Evolutionary conservation across 2,329 filamentous ascomycete species (phyloP), one percentile per base, ranked within the genome.

Genomic region (Fusarium newnesense): DNA sequence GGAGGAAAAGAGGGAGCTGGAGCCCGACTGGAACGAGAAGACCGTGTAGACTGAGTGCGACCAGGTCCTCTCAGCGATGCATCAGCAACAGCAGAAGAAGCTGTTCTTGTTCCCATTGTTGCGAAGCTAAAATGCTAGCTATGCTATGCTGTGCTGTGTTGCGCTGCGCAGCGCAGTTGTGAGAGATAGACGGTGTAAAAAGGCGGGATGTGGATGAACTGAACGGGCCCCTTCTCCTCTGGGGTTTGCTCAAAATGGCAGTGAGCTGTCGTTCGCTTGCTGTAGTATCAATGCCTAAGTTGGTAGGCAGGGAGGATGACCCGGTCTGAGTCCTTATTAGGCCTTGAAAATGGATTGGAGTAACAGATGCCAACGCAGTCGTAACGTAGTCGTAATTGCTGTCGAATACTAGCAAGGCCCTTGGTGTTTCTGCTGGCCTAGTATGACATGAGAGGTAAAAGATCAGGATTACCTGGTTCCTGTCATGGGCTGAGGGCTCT

Each of bases 1-100:
- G 67, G 69, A 67, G 70, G 73, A 68, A 63, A 65, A 67, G 67
- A 69, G 52, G 69, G 66, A 72, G 63, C 68, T 62, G 67, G 72
- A 70, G 68, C 74, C 49, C 72, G 65, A 56, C 59, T 62, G 49
- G 72, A 80, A 69, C 79, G 76, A 72, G 77, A 75, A 67, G 80
- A 78, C 71, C 80, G 79, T 72, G 78, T 80, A 67, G 81, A 82
- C 74, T 78, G 80, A 67, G 79, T 80, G 70, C 81, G 80, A 72
- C 79, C 76, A 72, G 79, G 81, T 70, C 76, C 75, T 69, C 75
- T 64, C 60, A 60, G 72, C 57, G 76, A 77, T 69, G 76, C 61
- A 74, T 75, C 76, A 50, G 73, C 66, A 32, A 72, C 67, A 44
- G 75, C 56, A 64, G 68, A 70, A 47, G 66, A 65, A 68, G 76